A percentile compares a stretch with the other conserved stretches of the same genome.
These are phyloP conservation scores for Luffa acutangula DNA, from an alignment of 306 rosid genomes.

Conservation along the genomic window DNA sequence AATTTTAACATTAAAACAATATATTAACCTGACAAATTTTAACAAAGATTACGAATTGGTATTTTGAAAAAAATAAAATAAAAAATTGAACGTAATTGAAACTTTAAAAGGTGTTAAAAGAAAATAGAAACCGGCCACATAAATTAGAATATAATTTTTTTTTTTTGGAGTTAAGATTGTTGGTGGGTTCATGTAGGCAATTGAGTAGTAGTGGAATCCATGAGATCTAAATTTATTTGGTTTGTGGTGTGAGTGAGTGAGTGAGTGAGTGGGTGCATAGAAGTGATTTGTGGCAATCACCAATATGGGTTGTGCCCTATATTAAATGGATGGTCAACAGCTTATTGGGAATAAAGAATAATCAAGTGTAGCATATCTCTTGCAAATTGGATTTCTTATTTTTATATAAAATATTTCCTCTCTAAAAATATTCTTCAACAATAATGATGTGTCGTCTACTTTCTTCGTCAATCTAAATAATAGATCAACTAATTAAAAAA, in stretches of 20 bases:
- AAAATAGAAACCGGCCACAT: not conserved
- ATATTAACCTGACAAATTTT: too few relatives aligned
- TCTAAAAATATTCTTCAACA: not conserved
- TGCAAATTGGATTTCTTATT: not conserved
- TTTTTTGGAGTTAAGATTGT: not conserved
- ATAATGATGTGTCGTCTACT: not conserved
- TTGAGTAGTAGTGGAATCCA: not conserved
- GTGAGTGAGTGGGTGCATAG: not conserved
- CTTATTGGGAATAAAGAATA: not conserved
- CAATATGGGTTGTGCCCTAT: not conserved
- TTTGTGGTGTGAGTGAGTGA: not conserved
- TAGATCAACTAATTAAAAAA: too few relatives aligned
- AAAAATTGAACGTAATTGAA: too few relatives aligned
- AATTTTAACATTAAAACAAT: too few relatives aligned
- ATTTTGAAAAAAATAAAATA: too few relatives aligned
- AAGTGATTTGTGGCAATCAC: slow-evolving; percentile 5
- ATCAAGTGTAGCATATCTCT: not conserved
- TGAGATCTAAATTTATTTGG: not conserved
- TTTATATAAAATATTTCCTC: not conserved
- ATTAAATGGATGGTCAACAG: not conserved
- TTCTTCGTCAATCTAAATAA: too few relatives aligned
- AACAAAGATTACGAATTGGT: too few relatives aligned
- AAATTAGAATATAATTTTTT: not conserved
- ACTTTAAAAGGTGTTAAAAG: too few relatives aligned
- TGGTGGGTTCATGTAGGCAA: not conserved